phyloP scores from a whole-genome alignment of 2,329 filamentous ascomycete genomes.

The Cladosporium sp. region DNA sequence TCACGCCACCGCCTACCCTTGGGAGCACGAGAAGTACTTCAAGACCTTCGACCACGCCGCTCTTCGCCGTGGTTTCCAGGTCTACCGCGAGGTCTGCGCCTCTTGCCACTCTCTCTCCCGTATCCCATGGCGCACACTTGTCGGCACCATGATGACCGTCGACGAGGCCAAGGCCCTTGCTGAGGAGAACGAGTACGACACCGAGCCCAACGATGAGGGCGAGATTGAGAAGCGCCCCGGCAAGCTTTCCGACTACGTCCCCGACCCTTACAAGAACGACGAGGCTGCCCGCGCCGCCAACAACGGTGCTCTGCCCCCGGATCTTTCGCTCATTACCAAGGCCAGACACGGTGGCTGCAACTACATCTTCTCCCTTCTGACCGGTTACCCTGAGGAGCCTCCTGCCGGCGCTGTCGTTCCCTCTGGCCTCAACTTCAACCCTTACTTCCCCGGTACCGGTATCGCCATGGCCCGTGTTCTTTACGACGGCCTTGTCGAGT shows the following conservation, averaged over 20 bases:
- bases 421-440: conserved; percentile 98
- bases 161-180: conserved; percentile 97
- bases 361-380: conserved; percentile 97
- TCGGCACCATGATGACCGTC: conserved; percentile 89
- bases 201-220: conserved; percentile 95
- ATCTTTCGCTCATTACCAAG: conserved; percentile 98
- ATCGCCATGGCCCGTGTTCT: conserved; percentile 99
- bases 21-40: conserved; percentile 87
- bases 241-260: conserved; percentile 98
- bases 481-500: conserved; percentile 96
- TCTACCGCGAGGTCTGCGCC: conserved; percentile 97
- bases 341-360: conserved; percentile 95
- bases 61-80: conserved; percentile 98
- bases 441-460: conserved; percentile 98
- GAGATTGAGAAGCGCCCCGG: conserved; percentile 98
- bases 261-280: conserved; percentile 95
- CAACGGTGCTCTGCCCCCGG: conserved; percentile 94
- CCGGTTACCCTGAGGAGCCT: conserved; percentile 94
- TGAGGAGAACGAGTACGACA: conserved; percentile 98
- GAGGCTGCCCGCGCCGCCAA: conserved; percentile 97
- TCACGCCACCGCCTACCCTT: conserved; percentile 88
- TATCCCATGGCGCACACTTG: conserved; percentile 88
- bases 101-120: conserved; percentile 95
- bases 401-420: conserved; percentile 84
- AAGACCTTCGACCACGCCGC: conserved; percentile 97